phyloP scores from a whole-genome alignment of 768 basidiomycete species.

The Trametes villosa region DNA sequence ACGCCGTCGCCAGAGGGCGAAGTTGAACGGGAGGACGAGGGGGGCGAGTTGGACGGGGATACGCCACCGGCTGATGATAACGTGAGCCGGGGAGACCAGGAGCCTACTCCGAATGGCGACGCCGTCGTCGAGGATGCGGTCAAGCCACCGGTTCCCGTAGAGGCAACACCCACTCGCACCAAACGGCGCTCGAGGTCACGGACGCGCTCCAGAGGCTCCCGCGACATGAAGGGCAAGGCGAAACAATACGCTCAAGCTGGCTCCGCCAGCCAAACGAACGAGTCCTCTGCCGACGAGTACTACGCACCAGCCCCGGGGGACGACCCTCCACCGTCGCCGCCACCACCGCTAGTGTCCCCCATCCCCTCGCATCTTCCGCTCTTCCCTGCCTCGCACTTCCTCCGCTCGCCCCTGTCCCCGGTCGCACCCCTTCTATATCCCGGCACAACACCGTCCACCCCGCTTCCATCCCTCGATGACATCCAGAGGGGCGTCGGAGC shows the following conservation, averaged over 20 bases:
- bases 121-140: constrained; percentile 31
- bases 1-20: constrained; percentile 10
- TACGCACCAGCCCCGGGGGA: constrained; percentile 27
- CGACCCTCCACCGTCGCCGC: constrained; percentile 46
- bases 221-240: constrained; percentile 69
- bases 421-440: constrained; percentile 64
- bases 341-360: constrained; percentile 54
- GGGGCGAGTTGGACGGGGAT: neutral
- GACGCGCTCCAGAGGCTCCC: constrained; percentile 61
- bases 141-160: constrained; percentile 33
- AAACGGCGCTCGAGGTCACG: constrained; percentile 79
- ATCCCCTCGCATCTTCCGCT: constrained; percentile 59
- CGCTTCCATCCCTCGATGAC: constrained; percentile 78
- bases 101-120: constrained; percentile 10
- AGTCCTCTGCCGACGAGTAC: constrained; percentile 69
- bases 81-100: constrained; percentile 12
- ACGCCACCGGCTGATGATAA: constrained; percentile 5
- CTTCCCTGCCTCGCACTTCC: constrained; percentile 45
- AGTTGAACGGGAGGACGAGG: neutral
- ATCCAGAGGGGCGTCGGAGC: constrained; percentile 53
- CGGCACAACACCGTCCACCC: constrained; percentile 68
- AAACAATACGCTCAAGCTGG: constrained; percentile 51
- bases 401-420: constrained; percentile 46
- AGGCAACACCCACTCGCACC: constrained; percentile 50
- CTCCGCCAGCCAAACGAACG: constrained; percentile 49